Conservation (phyloP, 2,329 filamentous ascomycete genomes). For the Sporothrix schenckii region DNA sequence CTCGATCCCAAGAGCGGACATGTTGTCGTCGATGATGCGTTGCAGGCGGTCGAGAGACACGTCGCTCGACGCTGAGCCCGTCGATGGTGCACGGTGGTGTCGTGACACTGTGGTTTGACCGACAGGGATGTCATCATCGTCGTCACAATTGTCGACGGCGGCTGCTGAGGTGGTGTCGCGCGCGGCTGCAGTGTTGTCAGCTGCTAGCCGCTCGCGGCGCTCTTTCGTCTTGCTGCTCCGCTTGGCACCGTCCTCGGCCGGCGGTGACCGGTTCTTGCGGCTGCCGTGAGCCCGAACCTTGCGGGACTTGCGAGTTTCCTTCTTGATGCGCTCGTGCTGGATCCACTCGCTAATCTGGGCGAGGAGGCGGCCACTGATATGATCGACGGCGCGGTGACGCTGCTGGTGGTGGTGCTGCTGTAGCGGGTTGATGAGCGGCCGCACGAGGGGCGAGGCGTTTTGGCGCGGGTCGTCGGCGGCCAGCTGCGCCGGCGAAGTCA, state of each 20-base stretch:
- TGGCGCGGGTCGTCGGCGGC: constrained; percentile 38
- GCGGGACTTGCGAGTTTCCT: constrained; percentile 57
- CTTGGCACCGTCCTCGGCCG: constrained; percentile 39
- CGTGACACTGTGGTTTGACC: constrained; percentile 36
- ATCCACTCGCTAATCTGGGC: constrained; percentile 83
- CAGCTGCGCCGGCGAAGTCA: constrained; percentile 38
- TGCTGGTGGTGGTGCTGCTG: constrained; percentile 47
- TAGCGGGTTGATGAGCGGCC: constrained; percentile 36
- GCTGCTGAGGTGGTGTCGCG: not conserved
- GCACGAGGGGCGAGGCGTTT: constrained; percentile 29
- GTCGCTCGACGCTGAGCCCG: constrained; percentile 67
- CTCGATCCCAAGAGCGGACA: constrained; percentile 57
- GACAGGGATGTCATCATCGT: constrained; percentile 31
- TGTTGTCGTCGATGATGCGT: constrained; percentile 71
- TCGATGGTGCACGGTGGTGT: constrained; percentile 55
- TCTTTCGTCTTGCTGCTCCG: constrained; percentile 36
- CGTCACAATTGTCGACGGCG: constrained; percentile 2
- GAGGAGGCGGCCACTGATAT: constrained; percentile 60
- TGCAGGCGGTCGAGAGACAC: constrained; percentile 80
- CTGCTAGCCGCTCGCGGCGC: constrained; percentile 41
- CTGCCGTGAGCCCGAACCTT: constrained; percentile 43
- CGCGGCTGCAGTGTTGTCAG: not conserved
- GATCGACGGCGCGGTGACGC: constrained; percentile 44
- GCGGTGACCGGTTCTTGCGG: constrained; percentile 49
- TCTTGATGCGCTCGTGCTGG: constrained; percentile 73